A percentile compares a stretch with the other conserved stretches of the same genome.
Conservation (phyloP, 441 rosid species). For the Corymbia calophylla region DNA sequence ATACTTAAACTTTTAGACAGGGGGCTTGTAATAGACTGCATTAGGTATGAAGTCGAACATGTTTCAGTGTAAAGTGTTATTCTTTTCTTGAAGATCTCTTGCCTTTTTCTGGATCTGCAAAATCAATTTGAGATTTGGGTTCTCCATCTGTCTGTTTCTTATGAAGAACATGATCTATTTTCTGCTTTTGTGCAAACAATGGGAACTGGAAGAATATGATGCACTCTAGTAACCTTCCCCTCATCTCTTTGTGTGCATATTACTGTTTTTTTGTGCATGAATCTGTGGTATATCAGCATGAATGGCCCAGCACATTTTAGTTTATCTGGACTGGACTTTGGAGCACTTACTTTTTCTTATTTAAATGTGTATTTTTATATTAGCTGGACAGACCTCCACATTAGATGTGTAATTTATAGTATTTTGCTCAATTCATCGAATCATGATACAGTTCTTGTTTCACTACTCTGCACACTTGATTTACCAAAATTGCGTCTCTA, state of each 20-base stretch:
- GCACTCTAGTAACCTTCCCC: neutral
- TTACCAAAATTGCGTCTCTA: neutral
- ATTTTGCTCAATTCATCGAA: neutral
- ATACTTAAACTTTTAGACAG: neutral
- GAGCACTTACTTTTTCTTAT: neutral
- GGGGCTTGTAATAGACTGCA: neutral
- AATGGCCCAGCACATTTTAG: neutral
- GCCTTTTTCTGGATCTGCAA: neutral
- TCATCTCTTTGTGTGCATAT: neutral
- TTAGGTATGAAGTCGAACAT: neutral
- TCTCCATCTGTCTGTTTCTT: neutral
- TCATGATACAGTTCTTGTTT: neutral
- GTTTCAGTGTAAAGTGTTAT: neutral
- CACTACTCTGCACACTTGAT: neutral
- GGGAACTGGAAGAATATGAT: neutral
- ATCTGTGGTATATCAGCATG: neutral
- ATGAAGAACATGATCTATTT: neutral
- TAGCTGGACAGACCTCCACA: neutral
- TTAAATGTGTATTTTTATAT: neutral
- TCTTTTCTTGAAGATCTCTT: neutral
- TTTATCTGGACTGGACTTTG: neutral
- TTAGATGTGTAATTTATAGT: neutral
- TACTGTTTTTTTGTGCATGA: neutral
- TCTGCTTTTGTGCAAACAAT: neutral
- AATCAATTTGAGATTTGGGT: neutral